Base-by-base conservation (phyloP, 192 early-diverging fungal genomes). In the Linderina pennispora region DNA sequence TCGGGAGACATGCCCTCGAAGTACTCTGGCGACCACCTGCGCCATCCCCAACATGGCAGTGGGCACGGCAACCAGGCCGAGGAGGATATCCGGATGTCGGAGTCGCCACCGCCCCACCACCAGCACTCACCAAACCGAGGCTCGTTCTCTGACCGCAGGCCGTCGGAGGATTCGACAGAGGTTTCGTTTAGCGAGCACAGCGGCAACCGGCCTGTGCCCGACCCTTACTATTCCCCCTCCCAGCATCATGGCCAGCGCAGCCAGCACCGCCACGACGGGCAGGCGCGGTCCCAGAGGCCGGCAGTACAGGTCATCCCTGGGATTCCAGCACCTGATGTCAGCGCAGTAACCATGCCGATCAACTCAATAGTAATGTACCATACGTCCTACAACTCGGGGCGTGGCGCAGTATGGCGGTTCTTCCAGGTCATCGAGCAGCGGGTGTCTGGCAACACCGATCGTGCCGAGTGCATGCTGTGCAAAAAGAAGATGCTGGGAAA, bases 401-500 rank as follows among this genome's bases (percentile, higher is more conserved):
- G 70, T 2, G 70, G 70, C 13, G 58, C 64, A 13, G 70, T 74
- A 17, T 74, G 70, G 70, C 63, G 64, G 38, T 74, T 74, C 34
- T 74, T 66, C 38, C 43, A 40, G 19, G 64, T 74, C 3, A 55
- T 74, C 18, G 70, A 74, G 55, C 40, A 53, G 25, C 58, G 63
- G 0, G 70, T 74, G 10, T 74, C 70, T 2, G 70, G 70, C 7
- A 74, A 74, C 43, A 74, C 70, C 4, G 70, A 74, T 44, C 70
- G 70, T 7, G 70, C 70, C 25, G 63, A 74, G 40, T 74, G 70
- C 14, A 36, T 66, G 38, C 58, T 66, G n/a, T 74, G 70, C 48
- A 41, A 55, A 20, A 74, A 74, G 51, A 57, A 52, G 39, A 74
- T 74, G 70, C 51, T 74, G 58, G 70, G 70, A 10, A 74, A 74